Conservation (phyloP, 768 basidiomycete genomes). For the Suillus bovinus region DNA sequence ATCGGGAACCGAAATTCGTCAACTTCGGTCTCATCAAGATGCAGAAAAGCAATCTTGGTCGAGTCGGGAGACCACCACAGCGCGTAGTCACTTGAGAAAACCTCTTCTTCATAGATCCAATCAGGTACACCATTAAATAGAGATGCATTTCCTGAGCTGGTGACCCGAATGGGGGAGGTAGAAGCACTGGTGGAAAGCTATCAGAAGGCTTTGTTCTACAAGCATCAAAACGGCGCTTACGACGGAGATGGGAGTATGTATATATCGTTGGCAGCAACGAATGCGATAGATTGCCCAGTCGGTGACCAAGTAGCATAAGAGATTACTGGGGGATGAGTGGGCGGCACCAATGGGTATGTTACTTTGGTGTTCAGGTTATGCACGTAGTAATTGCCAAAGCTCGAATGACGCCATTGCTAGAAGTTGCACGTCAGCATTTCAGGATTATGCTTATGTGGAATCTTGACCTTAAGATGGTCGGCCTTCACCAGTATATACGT, state of each 20-base stretch:
- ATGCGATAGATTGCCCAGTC: conserved; percentile 78
- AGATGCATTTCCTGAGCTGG: conserved; percentile 75
- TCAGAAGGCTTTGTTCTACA: not conserved
- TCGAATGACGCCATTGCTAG: conserved; percentile 94
- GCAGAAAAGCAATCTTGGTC: conserved; percentile 71
- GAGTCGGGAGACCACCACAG: conserved; percentile 88
- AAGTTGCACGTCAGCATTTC: conserved; percentile 9
- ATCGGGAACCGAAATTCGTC: conserved; percentile 86
- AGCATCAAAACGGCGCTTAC: conserved; percentile 39
- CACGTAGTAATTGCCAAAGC: conserved; percentile 91
- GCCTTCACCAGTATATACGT: conserved; percentile 83
- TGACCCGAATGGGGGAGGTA: conserved; percentile 68
- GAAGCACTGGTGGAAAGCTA: conserved; percentile 28
- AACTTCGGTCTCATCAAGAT: conserved; percentile 86
- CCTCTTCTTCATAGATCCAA: conserved; percentile 97
- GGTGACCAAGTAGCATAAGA: conserved; percentile 90
- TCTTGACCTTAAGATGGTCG: conserved; percentile 64
- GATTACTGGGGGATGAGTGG: conserved; percentile 67
- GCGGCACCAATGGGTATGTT: conserved; percentile 72
- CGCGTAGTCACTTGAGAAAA: conserved; percentile 69
- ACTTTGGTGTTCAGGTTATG: conserved; percentile 68
- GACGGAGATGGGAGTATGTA: conserved; percentile 72
- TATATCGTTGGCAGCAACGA: conserved; percentile 85
- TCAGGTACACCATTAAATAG: conserved; percentile 95
- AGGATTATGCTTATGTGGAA: not conserved